Evolutionary conservation across 2,329 filamentous ascomycete genomes (phyloP).

Genomic region (Sporothrix curviconia): DNA sequence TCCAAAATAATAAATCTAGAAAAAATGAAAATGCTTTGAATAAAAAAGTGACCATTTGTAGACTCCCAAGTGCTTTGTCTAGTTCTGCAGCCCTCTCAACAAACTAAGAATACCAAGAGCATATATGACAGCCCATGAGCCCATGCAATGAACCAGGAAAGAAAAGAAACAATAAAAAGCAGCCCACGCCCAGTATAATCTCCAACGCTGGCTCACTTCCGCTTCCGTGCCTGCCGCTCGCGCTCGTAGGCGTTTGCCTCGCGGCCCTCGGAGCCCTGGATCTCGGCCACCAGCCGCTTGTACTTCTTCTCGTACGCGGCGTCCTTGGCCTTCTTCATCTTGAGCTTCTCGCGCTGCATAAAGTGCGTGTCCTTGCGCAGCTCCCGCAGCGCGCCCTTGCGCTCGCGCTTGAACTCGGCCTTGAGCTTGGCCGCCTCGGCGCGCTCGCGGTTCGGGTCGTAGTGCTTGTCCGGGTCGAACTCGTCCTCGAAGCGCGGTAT

Average conservation of each 20-base stretch:
- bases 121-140: neutral
- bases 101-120: neutral
- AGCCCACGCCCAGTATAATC: no score
- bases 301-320: slow-evolving; percentile 95
- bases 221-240: slow-evolving; percentile 70
- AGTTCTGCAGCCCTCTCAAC: neutral
- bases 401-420: slow-evolving; percentile 88
- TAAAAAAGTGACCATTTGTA: neutral
- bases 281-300: slow-evolving; percentile 83
- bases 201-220: slow-evolving; percentile 30
- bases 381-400: slow-evolving; percentile 90
- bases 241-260: slow-evolving; percentile 85
- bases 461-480: slow-evolving; percentile 93
- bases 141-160: neutral
- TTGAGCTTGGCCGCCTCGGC: slow-evolving; percentile 77
- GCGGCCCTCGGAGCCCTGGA: slow-evolving; percentile 85
- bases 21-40: no score
- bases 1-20: neutral
- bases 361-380: slow-evolving; percentile 93
- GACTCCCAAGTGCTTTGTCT: neutral
- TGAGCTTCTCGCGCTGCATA: slow-evolving; percentile 81
- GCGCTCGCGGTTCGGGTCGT: slow-evolving; percentile 89
- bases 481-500: slow-evolving; percentile 94
- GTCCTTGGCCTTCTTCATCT: slow-evolving; percentile 89
- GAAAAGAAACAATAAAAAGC: neutral